phyloP scores from a whole-genome alignment of 495 filamentous ascomycete genomes.

The Penicillium waksmanii region DNA sequence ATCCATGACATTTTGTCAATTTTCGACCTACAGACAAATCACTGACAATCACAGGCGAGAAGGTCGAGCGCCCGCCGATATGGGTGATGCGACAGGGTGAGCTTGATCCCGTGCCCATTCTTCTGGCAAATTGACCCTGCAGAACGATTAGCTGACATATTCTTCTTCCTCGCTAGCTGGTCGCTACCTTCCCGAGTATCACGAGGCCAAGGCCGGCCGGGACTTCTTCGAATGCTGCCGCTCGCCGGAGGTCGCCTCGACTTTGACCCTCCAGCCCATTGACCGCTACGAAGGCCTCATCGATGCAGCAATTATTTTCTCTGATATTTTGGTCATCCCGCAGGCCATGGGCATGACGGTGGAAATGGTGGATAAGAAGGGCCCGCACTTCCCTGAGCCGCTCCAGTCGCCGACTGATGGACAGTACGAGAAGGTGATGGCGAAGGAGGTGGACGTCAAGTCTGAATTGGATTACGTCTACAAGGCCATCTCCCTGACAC shows the following conservation, averaged over 20 bases:
- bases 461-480: conserved; percentile 90
- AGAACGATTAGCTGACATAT: conserved; percentile 12
- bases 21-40: conserved; percentile 4
- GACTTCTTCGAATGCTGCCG: conserved; percentile 99
- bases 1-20: neutral
- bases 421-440: conserved; percentile 78
- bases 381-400: conserved; percentile 89
- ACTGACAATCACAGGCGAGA: conserved; percentile 66
- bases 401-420: conserved; percentile 74
- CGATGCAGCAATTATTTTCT: conserved; percentile 98
- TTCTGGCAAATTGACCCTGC: neutral
- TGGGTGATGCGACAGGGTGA: conserved; percentile 99
- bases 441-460: conserved; percentile 78
- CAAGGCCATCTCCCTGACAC: conserved; percentile 88
- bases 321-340: conserved; percentile 95
- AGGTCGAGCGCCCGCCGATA: conserved; percentile 87
- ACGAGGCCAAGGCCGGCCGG: conserved; percentile 81
- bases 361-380: conserved; percentile 95
- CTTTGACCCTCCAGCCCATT: conserved; percentile 89
- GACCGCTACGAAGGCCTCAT: conserved; percentile 88
- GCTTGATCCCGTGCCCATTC: conserved; percentile 8
- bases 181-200: conserved; percentile 97
- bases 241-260: conserved; percentile 86
- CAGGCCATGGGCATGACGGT: conserved; percentile 97
- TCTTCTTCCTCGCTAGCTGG: conserved; percentile 62